A percentile compares a stretch with the other conserved stretches of the same genome.
These are phyloP conservation scores for Hibiscus mutabilis DNA, from an alignment of 345 rosid species.

Conservation along the genomic window DNA sequence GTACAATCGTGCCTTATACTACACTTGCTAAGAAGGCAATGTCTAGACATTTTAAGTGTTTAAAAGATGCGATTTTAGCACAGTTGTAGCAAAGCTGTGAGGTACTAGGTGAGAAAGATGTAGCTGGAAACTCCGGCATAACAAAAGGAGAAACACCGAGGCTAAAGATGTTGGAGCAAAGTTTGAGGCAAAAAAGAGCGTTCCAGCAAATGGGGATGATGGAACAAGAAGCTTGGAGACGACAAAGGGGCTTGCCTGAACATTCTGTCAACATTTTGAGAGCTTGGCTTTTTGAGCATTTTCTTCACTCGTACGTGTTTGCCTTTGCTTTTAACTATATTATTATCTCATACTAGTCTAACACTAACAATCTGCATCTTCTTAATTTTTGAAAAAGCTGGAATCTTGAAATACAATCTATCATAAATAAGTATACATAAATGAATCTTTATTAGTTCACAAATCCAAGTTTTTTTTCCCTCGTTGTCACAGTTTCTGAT, in stretches of 20 bases:
- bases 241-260: slow-evolving; percentile 92
- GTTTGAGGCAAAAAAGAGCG: slow-evolving; percentile 79
- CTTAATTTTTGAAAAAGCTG: neutral
- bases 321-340: slow-evolving; percentile 5
- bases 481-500: slow-evolving; percentile 26
- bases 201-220: slow-evolving; percentile 93
- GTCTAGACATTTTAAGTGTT: slow-evolving; percentile 44
- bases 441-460: slow-evolving; percentile 11
- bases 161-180: slow-evolving; percentile 71
- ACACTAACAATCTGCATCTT: neutral
- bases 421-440: neutral
- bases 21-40: slow-evolving; percentile 66
- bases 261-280: slow-evolving; percentile 85
- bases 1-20: slow-evolving; percentile 92
- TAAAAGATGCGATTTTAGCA: slow-evolving; percentile 73
- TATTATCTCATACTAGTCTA: neutral
- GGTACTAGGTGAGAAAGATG: slow-evolving; percentile 72
- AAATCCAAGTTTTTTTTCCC: slow-evolving; percentile 30
- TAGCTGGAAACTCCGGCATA: slow-evolving; percentile 55
- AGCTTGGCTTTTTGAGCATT: slow-evolving; percentile 99
- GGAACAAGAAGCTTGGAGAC: slow-evolving; percentile 97
- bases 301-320: slow-evolving; percentile 89
- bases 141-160: slow-evolving; percentile 95
- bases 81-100: slow-evolving; percentile 77
- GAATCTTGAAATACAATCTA: too few relatives aligned